These are phyloP conservation scores for Tricladium varicosporioides DNA, from an alignment of 2,329 filamentous ascomycete species.

Conservation along the genomic window DNA sequence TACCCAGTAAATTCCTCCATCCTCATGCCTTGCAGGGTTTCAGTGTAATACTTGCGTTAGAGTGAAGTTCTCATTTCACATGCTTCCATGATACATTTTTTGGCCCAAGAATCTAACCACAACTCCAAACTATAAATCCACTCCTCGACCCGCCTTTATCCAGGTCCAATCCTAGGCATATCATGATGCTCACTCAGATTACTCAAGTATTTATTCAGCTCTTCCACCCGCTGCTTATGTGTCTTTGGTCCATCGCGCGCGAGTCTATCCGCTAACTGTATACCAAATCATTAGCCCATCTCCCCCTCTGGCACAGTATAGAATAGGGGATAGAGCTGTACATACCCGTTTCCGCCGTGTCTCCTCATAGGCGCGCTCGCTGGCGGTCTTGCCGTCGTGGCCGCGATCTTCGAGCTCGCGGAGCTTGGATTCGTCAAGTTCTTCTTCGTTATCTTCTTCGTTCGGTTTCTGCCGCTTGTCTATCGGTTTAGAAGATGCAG, in stretches of 20 bases:
- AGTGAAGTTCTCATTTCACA: neutral
- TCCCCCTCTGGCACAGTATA: too few species aligned
- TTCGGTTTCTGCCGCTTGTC: neutral
- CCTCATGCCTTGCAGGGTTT: too few species aligned
- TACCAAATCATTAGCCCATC: too few species aligned
- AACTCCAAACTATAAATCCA: neutral
- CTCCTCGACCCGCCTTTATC: constrained; percentile 41
- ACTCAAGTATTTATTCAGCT: constrained; percentile 90
- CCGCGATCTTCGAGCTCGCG: constrained; percentile 34
- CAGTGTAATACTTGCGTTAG: neutral
- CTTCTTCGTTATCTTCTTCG: constrained; percentile 22
- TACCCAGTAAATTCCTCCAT: too few species aligned
- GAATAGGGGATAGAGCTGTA: constrained; percentile 21
- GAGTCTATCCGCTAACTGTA: constrained; percentile 75
- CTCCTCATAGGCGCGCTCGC: constrained; percentile 80
- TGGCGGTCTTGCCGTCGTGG: constrained; percentile 68
- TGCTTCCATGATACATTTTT: neutral
- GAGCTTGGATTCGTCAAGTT: constrained; percentile 28
- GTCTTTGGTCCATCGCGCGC: constrained; percentile 84
- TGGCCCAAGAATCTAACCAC: neutral
- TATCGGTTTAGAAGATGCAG: constrained; percentile 6
- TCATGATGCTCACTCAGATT: constrained; percentile 96
- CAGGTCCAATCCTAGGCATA: constrained; percentile 67
- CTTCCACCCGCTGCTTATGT: constrained; percentile 94
- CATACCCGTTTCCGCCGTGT: constrained; percentile 74